Conservation (phyloP, 768 basidiomycete genomes). For the Boletus reticulatus region DNA sequence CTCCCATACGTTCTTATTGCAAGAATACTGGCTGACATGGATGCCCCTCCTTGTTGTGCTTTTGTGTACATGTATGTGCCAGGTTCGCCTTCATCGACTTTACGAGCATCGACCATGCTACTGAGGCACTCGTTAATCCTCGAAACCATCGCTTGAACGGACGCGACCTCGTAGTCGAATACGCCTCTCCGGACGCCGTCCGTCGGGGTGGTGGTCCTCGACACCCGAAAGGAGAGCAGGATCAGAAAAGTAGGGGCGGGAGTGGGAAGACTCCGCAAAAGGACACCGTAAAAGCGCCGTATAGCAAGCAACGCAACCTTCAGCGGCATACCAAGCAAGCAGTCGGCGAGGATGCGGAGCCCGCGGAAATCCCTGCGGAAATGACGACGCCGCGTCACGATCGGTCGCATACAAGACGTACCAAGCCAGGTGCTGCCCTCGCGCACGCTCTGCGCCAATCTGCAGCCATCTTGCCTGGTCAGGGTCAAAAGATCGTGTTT, state of each 20-base stretch:
- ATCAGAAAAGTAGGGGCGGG: constrained; percentile 12
- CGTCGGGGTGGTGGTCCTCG: constrained; percentile 61
- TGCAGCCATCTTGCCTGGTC: constrained; percentile 62
- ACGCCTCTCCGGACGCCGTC: constrained; percentile 86
- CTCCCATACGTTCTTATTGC: constrained; percentile 17
- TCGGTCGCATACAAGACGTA: constrained; percentile 36
- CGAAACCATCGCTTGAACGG: constrained; percentile 85
- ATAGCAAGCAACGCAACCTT: constrained; percentile 3
- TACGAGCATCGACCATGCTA: constrained; percentile 72
- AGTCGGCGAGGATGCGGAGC: constrained; percentile 1
- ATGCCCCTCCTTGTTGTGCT: neutral
- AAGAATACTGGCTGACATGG: neutral
- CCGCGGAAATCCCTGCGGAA: neutral
- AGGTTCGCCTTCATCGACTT: constrained; percentile 98
- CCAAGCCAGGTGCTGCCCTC: constrained; percentile 77
- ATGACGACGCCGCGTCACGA: constrained; percentile 1
- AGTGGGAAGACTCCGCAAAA: constrained; percentile 8
- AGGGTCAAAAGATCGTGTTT: constrained; percentile 74
- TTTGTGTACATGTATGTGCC: neutral
- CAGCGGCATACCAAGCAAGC: constrained; percentile 2
- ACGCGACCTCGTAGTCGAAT: constrained; percentile 83
- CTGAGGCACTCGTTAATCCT: constrained; percentile 75
- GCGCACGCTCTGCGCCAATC: constrained; percentile 75
- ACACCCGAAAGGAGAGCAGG: constrained; percentile 22
- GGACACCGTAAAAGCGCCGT: neutral